Evolutionary conservation across 2,329 filamentous ascomycete species (phyloP).

Genomic region (Aspergillus tamarii): DNA sequence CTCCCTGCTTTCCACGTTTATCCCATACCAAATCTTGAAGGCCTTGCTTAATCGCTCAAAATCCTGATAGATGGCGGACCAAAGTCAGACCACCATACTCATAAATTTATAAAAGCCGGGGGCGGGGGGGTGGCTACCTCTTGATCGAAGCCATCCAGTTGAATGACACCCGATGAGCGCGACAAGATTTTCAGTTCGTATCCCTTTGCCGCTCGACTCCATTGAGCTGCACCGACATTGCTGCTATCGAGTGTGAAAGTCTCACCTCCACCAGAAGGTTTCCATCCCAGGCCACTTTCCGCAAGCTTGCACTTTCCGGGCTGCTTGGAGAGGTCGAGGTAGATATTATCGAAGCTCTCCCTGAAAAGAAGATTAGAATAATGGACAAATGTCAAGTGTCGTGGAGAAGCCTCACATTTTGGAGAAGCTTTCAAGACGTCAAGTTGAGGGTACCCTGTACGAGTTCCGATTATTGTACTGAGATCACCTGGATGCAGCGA

Average conservation of each 20-base stretch:
- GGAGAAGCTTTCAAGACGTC: conserved; percentile 30
- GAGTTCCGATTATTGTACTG: background rate
- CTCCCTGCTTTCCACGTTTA: conserved; percentile 87
- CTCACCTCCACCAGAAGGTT: conserved; percentile 81
- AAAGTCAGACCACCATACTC: background rate
- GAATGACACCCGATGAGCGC: conserved; percentile 80
- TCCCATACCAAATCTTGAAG: conserved; percentile 98
- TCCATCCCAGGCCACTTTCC: conserved; percentile 94
- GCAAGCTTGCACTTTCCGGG: conserved; percentile 92
- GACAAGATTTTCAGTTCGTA: conserved; percentile 92
- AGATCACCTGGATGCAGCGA: background rate
- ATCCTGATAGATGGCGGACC: conserved; percentile 59
- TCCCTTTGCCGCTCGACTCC: conserved; percentile 90
- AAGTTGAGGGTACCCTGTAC: background rate
- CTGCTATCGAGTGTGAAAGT: conserved; percentile 89
- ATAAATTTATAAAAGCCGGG: background rate
- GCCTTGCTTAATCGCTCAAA: conserved; percentile 87
- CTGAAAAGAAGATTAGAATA: conserved; percentile 39
- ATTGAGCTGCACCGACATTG: conserved; percentile 86
- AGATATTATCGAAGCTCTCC: conserved; percentile 98
- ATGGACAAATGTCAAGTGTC: background rate
- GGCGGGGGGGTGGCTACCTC: conserved; percentile 57
- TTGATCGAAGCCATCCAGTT: conserved; percentile 92
- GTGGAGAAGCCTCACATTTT: conserved; percentile 34
- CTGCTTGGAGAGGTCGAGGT: conserved; percentile 91